phyloP scores from a whole-genome alignment of 192 early-diverging fungal species.

The Podila epicladia region DNA sequence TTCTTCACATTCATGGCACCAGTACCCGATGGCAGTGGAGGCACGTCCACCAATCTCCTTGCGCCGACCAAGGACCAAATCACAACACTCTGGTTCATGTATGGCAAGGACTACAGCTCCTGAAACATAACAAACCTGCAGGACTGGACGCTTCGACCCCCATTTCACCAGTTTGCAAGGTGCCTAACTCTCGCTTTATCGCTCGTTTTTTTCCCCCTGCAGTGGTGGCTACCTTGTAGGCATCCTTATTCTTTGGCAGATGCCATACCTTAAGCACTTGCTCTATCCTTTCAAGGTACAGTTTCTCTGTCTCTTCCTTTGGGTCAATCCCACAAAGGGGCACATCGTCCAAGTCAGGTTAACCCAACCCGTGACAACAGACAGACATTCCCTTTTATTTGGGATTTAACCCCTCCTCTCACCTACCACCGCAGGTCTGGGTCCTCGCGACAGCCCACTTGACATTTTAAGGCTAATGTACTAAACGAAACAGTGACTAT shows the following conservation, averaged over 20 bases:
- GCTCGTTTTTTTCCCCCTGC: conserved; percentile 13
- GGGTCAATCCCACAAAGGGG: too few species aligned
- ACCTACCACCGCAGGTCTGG: too few species aligned
- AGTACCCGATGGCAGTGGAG: conserved; percentile 7
- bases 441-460: too few species aligned
- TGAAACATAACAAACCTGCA: conserved; percentile 28
- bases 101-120: conserved; percentile 1
- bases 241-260: conserved; percentile 85
- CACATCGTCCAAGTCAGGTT: too few species aligned
- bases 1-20: conserved; percentile 22
- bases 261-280: conserved; percentile 85
- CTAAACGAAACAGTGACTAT: background rate
- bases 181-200: background rate
- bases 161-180: conserved; percentile 5
- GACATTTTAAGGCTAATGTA: background rate
- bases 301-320: too few species aligned
- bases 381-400: too few species aligned
- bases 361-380: too few species aligned
- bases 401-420: too few species aligned
- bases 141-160: conserved; percentile 35
- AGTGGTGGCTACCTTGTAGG: conserved; percentile 74
- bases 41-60: conserved; percentile 10
- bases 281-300: conserved; percentile 94
- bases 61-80: conserved; percentile 39
- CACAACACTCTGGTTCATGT: conserved; percentile 48